Conservation (phyloP, 495 filamentous ascomycete species). For the Aspergillus incahuasiensis region DNA sequence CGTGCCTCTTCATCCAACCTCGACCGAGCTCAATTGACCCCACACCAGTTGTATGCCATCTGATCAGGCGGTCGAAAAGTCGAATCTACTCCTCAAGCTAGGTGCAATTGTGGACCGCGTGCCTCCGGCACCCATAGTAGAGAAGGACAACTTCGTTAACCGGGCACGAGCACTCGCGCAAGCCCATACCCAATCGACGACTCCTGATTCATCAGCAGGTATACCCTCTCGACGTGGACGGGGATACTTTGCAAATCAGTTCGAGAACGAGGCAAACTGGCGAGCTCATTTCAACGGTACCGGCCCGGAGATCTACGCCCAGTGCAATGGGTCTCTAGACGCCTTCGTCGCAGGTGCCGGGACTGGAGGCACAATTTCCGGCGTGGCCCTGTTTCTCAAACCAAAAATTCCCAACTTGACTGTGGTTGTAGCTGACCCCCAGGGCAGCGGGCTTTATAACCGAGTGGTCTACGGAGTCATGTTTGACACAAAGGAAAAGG, state of each 20-base stretch:
- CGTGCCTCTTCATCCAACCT: constrained; percentile 8
- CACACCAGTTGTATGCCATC: constrained; percentile 77
- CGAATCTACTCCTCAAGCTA: constrained; percentile 78
- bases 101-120: constrained; percentile 88
- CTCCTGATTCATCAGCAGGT: constrained; percentile 4
- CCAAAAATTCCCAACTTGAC: constrained; percentile 55
- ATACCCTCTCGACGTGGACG: constrained; percentile 29
- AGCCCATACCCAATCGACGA: constrained; percentile 59
- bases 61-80: constrained; percentile 87
- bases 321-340: constrained; percentile 72
- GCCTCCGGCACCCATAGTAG: constrained; percentile 83
- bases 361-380: constrained; percentile 90
- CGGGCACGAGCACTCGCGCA: constrained; percentile 70
- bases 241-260: constrained; percentile 96
- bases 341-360: constrained; percentile 96
- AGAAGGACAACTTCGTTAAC: constrained; percentile 92
- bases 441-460: constrained; percentile 91
- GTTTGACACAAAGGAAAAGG: constrained; percentile 82
- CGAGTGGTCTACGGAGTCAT: constrained; percentile 88
- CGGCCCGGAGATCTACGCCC: constrained; percentile 80
- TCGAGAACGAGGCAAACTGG: constrained; percentile 87
- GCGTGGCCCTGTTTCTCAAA: constrained; percentile 79
- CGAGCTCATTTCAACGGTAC: constrained; percentile 76
- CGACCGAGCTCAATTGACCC: constrained; percentile 8
- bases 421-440: constrained; percentile 87